Conservation (phyloP, 768 basidiomycete genomes). For the Boletus insuetus region DNA sequence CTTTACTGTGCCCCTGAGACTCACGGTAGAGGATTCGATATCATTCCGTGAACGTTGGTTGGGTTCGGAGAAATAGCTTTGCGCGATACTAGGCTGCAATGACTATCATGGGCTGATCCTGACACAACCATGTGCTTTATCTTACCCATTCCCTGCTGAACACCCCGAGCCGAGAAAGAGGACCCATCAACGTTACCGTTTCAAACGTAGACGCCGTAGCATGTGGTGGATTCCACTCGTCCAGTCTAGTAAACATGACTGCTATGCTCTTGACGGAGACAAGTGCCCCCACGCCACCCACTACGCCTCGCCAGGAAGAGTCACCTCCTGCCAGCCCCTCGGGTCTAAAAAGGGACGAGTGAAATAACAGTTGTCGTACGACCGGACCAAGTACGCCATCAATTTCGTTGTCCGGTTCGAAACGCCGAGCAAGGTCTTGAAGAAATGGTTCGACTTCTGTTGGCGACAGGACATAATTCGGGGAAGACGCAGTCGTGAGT, state of each 20-base stretch:
- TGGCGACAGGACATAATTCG: slow-evolving; percentile 53
- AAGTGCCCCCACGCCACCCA: slow-evolving; percentile 78
- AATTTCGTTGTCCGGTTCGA: slow-evolving; percentile 76
- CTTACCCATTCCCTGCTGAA: slow-evolving; percentile 89
- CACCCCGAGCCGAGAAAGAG: slow-evolving; percentile 77
- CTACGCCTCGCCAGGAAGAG: slow-evolving; percentile 80
- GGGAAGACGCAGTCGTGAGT: slow-evolving; percentile 46
- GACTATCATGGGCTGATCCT: not conserved
- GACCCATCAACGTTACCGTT: slow-evolving; percentile 70
- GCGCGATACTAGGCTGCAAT: slow-evolving; percentile 67
- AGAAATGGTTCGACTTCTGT: slow-evolving; percentile 78
- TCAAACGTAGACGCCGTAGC: slow-evolving; percentile 66
- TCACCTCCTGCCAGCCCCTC: slow-evolving; percentile 74
- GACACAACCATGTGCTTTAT: not conserved
- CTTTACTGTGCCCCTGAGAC: slow-evolving; percentile 82
- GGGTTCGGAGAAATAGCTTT: slow-evolving; percentile 83
- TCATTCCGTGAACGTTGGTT: slow-evolving; percentile 72
- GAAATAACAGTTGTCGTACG: slow-evolving; percentile 57
- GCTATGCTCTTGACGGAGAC: slow-evolving; percentile 84
- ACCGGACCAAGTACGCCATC: slow-evolving; percentile 78
- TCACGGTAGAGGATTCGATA: slow-evolving; percentile 78
- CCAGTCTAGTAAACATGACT: slow-evolving; percentile 70
- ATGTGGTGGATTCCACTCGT: slow-evolving; percentile 65
- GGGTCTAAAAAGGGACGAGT: slow-evolving; percentile 58
- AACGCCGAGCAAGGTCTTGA: slow-evolving; percentile 77